Base-by-base conservation (phyloP, 768 basidiomycete genomes). In the Hydnomerulius pinastri region DNA sequence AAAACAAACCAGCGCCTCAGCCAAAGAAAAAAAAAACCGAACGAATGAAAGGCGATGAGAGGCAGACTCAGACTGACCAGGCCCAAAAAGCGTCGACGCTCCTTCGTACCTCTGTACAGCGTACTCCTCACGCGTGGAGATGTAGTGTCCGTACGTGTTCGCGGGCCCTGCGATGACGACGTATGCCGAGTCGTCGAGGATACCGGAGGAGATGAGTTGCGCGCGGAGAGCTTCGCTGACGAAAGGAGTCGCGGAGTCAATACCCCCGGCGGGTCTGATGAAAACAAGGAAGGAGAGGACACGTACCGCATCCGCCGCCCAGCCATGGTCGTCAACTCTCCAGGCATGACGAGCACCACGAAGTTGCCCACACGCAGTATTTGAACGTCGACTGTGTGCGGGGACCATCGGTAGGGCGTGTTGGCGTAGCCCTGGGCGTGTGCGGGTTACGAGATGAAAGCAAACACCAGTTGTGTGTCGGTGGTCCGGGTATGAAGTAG, bases 111-210 rank as follows among this genome's bases (percentile, higher is more conserved):
- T 77, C 66, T 91, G 90, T 12, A 87, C 69, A 20, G 75, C 68
- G 63, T 88, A 90, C 65, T 89, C 87, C 65, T 91, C 87, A 9
- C 71, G 75, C 24, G 87, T 90, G 2, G 87, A 72, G 44, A 89
- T 74, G 62, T 90, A 88, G 68, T 90, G 88, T 0, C 73, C 79
- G 60, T 91, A 91, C 5, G 86, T 85, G 56, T 90, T 91, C 5
- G 87, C 87, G n/a, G 90, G 90, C 12, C 87, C 90, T 12, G 86
- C 84, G 48, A 90, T 70, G 45, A 90, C 87, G 52, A 91, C 86
- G 55, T 87, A 86, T 4, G 86, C 87, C 56, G 86, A 77, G 40
- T 80, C 66, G 33, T 81, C 85, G 51, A 90, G 65, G 50, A 89
- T 72, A 4, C 80, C 82, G 42, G 78, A 71, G 0, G 83, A 76